These are phyloP conservation scores for Mycena sanguinolenta DNA, from an alignment of 768 basidiomycete species.

Conservation along the genomic window DNA sequence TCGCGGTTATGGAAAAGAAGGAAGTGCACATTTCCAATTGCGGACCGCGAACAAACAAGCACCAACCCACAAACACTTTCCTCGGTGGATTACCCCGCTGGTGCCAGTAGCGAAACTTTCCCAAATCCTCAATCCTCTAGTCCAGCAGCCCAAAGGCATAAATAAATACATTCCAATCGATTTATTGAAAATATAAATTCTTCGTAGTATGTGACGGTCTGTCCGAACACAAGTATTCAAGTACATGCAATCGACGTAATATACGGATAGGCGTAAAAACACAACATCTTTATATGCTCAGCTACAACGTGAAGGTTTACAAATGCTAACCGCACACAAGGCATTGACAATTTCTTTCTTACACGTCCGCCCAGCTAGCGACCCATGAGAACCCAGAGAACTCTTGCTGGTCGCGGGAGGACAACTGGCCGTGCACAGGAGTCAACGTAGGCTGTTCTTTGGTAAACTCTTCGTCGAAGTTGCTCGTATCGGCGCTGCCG, in stretches of 20 bases:
- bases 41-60: no score
- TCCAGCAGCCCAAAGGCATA: no score
- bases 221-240: conserved; percentile 48
- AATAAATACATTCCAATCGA: no score
- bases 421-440: conserved; percentile 95
- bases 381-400: conserved; percentile 99
- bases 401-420: conserved; percentile 90
- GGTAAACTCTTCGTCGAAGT: conserved; percentile 98
- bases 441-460: conserved; percentile 96
- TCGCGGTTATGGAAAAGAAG: no score
- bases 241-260: conserved; percentile 48
- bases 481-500: conserved; percentile 88
- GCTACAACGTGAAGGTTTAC: conserved; percentile 29
- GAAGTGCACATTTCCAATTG: no score
- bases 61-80: no score
- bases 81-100: no score
- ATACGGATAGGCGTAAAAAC: conserved; percentile 33
- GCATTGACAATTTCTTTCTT: conserved; percentile 13
- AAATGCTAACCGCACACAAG: conserved; percentile 19
- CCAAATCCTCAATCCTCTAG: no score
- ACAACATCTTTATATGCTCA: conserved; percentile 25
- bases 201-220: conserved; percentile 21
- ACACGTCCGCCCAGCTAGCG: conserved; percentile 71
- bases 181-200: no score
- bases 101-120: no score